Evolutionary conservation across 495 filamentous ascomycete genomes (phyloP).

Genomic region (Saxophila tyrrhenica): DNA sequence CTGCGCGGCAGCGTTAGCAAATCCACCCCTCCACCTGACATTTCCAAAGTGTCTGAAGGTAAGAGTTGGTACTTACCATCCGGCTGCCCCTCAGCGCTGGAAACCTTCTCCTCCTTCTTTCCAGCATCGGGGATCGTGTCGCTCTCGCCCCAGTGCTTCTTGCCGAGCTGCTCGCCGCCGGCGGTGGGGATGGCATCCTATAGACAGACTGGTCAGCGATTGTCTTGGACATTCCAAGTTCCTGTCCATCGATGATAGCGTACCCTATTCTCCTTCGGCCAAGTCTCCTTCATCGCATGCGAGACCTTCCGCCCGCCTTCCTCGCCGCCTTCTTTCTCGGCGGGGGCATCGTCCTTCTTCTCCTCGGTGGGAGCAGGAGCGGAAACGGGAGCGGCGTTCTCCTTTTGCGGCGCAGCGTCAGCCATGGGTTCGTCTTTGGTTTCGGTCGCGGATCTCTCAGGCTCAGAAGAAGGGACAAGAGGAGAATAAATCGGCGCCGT

Average conservation of each 20-base stretch:
- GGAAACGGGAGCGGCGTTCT: not conserved
- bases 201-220: not conserved
- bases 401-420: not conserved
- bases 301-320: not conserved
- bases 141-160: constrained; percentile 21
- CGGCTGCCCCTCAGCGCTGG: constrained; percentile 7
- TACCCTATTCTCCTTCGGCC: not conserved
- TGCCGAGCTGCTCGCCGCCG: constrained; percentile 12
- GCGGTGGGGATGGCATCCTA: constrained; percentile 17
- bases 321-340: not conserved
- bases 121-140: constrained; percentile 13
- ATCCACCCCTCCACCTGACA: not conserved
- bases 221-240: too few relatives aligned
- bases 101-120: not conserved
- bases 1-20: not conserved
- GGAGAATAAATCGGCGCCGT: not conserved
- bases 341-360: not conserved
- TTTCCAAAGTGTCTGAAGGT: not conserved
- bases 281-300: not conserved
- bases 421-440: not conserved
- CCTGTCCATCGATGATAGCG: not conserved
- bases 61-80: constrained; percentile 1
- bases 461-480: not conserved
- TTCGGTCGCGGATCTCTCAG: not conserved
- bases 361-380: not conserved